phyloP scores from a whole-genome alignment of 2,329 filamentous ascomycete species.

The Fusarium piperis region DNA sequence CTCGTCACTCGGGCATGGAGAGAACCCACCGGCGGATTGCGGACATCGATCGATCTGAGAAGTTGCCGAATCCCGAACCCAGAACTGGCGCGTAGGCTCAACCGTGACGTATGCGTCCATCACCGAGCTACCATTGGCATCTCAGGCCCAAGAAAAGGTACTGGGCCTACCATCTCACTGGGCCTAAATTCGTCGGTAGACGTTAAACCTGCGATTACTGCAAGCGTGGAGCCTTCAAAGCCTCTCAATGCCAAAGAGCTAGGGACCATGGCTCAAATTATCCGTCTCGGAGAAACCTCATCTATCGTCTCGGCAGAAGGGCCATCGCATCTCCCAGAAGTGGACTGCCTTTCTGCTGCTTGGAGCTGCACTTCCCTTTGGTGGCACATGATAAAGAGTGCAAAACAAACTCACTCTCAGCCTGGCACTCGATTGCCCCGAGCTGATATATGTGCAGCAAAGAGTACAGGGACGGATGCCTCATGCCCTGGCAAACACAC shows the following conservation, averaged over 20 bases:
- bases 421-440: background rate
- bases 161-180: too few relatives aligned
- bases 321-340: background rate
- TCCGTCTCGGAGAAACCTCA: background rate
- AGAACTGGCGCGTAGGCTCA: background rate
- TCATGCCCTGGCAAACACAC: background rate
- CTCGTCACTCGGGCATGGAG: background rate
- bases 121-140: background rate
- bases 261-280: background rate
- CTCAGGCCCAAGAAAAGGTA: too few relatives aligned
- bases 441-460: background rate
- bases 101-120: background rate
- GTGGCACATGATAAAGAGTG: background rate
- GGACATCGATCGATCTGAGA: rapidly evolving
- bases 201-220: background rate
- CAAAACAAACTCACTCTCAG: background rate
- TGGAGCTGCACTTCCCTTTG: background rate
- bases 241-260: background rate
- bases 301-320: background rate
- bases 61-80: background rate
- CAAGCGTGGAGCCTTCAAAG: background rate
- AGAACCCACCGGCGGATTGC: background rate
- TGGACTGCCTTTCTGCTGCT: background rate
- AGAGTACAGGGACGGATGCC: background rate
- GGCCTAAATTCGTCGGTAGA: background rate